Percentiles rank a stretch among this genome's conserved stretches.
These are phyloP conservation scores for Mycena galericulata DNA, from an alignment of 768 basidiomycete species.

Conservation along the genomic window DNA sequence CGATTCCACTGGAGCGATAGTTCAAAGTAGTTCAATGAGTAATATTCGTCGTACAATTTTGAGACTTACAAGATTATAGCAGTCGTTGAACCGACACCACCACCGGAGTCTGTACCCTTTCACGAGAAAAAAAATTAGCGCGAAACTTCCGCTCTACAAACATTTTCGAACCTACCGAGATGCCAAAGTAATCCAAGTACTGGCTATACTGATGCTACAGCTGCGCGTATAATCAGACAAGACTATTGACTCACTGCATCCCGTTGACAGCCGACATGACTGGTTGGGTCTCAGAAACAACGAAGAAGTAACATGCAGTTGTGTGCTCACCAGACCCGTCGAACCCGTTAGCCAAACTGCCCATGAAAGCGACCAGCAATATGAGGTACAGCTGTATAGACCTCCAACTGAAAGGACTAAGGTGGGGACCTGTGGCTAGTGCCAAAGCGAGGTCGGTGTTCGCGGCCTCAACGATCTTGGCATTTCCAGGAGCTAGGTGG, in stretches of 20 bases:
- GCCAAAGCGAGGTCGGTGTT: slow-evolving; percentile 60
- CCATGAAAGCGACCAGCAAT: slow-evolving; percentile 58
- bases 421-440: slow-evolving; percentile 56
- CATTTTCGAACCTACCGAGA: slow-evolving; percentile 9
- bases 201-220: slow-evolving; percentile 7
- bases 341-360: slow-evolving; percentile 60
- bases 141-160: neutral
- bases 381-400: slow-evolving; percentile 58
- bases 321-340: slow-evolving; percentile 55
- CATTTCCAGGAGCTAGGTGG: slow-evolving; percentile 15
- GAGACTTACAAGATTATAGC: slow-evolving; percentile 32
- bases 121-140: neutral
- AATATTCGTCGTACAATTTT: no score
- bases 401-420: slow-evolving; percentile 50
- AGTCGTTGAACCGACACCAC: slow-evolving; percentile 34
- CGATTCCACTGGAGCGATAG: slow-evolving; percentile 27
- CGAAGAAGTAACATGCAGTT: neutral
- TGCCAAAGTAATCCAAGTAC: slow-evolving; percentile 27
- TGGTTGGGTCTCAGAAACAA: neutral
- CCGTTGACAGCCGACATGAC: slow-evolving; percentile 37
- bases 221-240: no score
- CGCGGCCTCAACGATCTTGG: slow-evolving; percentile 45
- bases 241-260: slow-evolving; percentile 22
- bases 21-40: slow-evolving; percentile 2
- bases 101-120: slow-evolving; percentile 30